These are phyloP conservation scores for Scedosporium boydii DNA, from an alignment of 2,329 filamentous ascomycete species.

Conservation along the genomic window DNA sequence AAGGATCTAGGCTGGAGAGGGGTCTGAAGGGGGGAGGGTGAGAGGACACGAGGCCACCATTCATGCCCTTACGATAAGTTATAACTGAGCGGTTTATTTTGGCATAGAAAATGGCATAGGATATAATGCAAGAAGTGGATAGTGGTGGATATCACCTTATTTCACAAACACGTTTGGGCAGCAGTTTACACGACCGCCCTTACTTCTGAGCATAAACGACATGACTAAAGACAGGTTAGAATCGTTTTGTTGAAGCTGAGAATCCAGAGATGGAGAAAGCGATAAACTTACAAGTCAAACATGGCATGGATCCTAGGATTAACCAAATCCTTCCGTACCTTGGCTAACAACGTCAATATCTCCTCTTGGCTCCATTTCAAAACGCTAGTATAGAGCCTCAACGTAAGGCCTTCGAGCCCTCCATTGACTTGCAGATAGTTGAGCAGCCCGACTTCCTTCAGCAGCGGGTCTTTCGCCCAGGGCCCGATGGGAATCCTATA, in stretches of 20 bases:
- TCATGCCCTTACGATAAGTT: no score
- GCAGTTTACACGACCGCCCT: background rate
- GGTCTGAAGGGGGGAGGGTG: background rate
- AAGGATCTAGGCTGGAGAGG: slow-evolving; percentile 6
- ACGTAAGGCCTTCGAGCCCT: slow-evolving; percentile 35
- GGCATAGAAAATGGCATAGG: no score
- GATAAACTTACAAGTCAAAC: slow-evolving; percentile 14
- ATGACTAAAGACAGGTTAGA: slow-evolving; percentile 5
- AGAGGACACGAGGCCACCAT: background rate
- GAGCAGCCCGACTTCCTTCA: slow-evolving; percentile 33
- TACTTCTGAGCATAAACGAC: slow-evolving; percentile 12
- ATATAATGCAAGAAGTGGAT: no score
- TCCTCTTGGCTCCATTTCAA: slow-evolving; percentile 31
- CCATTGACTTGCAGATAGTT: slow-evolving; percentile 34
- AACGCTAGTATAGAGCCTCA: slow-evolving; percentile 29
- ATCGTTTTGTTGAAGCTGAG: background rate
- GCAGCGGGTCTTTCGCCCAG: slow-evolving; percentile 38
- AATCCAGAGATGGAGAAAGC: background rate
- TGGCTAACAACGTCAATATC: slow-evolving; percentile 31
- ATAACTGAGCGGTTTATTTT: no score
- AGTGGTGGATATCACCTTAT: no score
- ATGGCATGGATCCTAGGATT: slow-evolving; percentile 15
- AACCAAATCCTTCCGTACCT: slow-evolving; percentile 3
- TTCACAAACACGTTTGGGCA: no score
- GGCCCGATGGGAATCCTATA: slow-evolving; percentile 41